phyloP scores from a whole-genome alignment of 2,329 filamentous ascomycete genomes.

The Fusarium lateritium region DNA sequence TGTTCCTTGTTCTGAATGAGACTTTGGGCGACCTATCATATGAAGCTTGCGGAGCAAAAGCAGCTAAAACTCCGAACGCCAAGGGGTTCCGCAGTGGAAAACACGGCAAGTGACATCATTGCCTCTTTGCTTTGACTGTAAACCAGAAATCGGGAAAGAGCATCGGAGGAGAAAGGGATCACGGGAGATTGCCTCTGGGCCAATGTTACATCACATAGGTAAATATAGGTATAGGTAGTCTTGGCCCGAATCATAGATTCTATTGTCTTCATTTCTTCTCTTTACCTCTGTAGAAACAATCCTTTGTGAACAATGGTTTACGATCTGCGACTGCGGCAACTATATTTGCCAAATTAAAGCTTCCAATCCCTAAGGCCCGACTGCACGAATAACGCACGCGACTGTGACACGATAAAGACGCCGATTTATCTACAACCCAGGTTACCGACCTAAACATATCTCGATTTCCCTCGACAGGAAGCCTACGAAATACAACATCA shows the following conservation, averaged over 20 bases:
- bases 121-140: neutral
- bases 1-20: constrained; percentile 30
- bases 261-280: neutral
- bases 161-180: constrained; percentile 10
- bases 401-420: constrained; percentile 21
- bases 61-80: constrained; percentile 25
- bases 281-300: neutral
- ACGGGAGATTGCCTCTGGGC: constrained; percentile 12
- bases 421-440: neutral
- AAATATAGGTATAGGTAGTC: neutral
- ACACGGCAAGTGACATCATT: constrained; percentile 42
- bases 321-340: constrained; percentile 8
- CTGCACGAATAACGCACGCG: constrained; percentile 3
- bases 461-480: neutral
- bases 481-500: neutral
- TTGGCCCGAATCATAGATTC: neutral
- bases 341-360: constrained; percentile 5
- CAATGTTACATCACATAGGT: constrained; percentile 1
- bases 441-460: neutral
- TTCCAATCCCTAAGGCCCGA: constrained; percentile 7
- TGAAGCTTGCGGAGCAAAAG: constrained; percentile 20
- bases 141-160: constrained; percentile 29
- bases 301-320: constrained; percentile 4
- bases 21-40: constrained; percentile 10
- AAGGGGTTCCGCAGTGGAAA: constrained; percentile 30